Conservation (phyloP, 108 stramenopile species). For the Stephanodiscus minutulus region DNA sequence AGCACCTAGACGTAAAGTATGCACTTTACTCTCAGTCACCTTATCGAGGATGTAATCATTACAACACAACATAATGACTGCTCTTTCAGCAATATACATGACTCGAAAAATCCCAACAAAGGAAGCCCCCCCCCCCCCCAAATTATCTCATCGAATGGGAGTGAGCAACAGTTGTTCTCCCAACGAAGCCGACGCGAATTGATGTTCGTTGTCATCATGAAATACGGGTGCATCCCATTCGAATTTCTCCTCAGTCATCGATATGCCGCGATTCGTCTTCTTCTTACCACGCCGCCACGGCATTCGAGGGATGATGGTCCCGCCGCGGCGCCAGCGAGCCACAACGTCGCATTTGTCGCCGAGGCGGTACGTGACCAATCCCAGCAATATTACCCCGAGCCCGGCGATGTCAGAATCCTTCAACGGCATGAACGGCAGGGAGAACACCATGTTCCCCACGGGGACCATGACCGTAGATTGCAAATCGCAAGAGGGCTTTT, state of each 20-base stretch:
- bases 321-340: conserved; percentile 5
- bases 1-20: no score
- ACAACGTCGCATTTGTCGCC: conserved; percentile 18
- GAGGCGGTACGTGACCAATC: conserved; percentile 89
- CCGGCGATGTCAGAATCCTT: conserved; percentile 80
- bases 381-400: conserved; percentile 77
- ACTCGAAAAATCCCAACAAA: no score
- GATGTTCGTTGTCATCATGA: conserved; percentile 15
- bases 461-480: conserved; percentile 92
- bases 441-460: conserved; percentile 88
- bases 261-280: neutral
- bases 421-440: conserved; percentile 74
- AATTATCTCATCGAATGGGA: conserved; percentile 10
- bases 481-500: no score
- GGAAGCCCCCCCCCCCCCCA: no score
- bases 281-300: conserved; percentile 26
- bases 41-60: no score
- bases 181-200: conserved; percentile 2
- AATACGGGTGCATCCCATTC: conserved; percentile 35
- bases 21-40: no score
- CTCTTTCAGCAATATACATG: neutral
- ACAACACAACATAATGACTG: no score
- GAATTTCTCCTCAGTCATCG: conserved; percentile 25
- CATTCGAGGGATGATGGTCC: conserved; percentile 12
- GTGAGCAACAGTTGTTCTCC: conserved; percentile 21